Base-by-base conservation (phyloP, 1,284 basidiomycete species). In the Cutaneotrichosporon sp. region DNA sequence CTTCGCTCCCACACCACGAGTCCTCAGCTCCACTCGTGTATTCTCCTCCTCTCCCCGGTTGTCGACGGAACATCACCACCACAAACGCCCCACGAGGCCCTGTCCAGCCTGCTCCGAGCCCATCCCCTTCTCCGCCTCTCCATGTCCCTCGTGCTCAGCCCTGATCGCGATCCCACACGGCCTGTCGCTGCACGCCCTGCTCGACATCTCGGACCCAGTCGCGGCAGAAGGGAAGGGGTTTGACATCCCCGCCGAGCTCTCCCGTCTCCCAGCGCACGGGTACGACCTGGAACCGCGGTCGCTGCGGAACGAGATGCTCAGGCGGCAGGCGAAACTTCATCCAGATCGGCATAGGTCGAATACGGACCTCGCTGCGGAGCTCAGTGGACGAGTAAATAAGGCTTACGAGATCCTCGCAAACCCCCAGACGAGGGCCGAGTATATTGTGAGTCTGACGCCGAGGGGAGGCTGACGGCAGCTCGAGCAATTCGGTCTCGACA, bases 401-500 rank as follows among this genome's bases (percentile, higher is more conserved):
- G 74, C 74, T 22, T 74, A 76, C 54, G 63, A 66, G 41, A 62
- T 65, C 5, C 57, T 76, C 19, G 65, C 63, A 16, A 62, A 68
- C 45, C 74, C 74, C 3, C 51, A 75, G 24, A 59, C 59, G 24
- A 52, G 75, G 16, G 70, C 74, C 27, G 72, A 76, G 49, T 75
- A 76, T 53, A 63, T 76, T 8, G 75, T 75, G 50, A 59, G 70
- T 66, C 5, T n/a, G n/a, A n/a, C n/a, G n/a, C n/a, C n/a, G n/a
- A n/a, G n/a, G n/a, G n/a, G n/a, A n/a, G n/a, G n/a, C 43, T 47
- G 19, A 34, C 35, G 3, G 11, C 57, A 76, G 75, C 79, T 94
- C 12, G 75, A 79, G 25, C 77, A 78, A 47, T 81, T 88, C 60
- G 83, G 84, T 7, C 60, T 81, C 31, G 78, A 79, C 9, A 77